These are phyloP conservation scores for Pythium aphanidermatum DNA, from an alignment of 352 stramenopile genomes.

Conservation along the genomic window DNA sequence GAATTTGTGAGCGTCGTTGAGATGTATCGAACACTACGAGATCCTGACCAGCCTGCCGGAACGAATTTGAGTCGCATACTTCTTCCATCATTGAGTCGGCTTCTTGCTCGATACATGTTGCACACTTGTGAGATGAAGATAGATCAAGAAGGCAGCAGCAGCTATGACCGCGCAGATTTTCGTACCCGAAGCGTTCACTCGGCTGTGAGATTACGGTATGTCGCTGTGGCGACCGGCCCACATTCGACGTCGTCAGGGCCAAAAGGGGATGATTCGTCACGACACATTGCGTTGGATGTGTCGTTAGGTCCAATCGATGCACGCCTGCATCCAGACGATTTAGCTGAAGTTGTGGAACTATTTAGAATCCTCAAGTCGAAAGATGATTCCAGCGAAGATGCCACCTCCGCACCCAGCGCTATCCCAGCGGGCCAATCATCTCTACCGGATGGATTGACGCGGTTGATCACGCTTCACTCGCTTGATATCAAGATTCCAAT, in stretches of 20 bases:
- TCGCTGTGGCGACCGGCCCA: not conserved
- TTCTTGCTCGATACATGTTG: constrained; percentile 5
- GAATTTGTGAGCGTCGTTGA: constrained; percentile 7
- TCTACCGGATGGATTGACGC: no score
- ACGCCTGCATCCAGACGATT: not conserved
- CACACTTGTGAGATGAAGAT: constrained; percentile 10
- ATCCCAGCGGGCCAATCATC: no score
- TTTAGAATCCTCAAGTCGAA: not conserved
- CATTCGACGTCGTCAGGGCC: no score
- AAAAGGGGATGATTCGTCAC: not conserved
- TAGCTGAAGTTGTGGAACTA: not conserved
- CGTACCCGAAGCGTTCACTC: constrained; percentile 53
- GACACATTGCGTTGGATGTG: not conserved
- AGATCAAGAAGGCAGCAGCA: not conserved
- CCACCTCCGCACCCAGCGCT: no score
- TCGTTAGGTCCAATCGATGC: not conserved
- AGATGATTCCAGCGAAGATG: not conserved
- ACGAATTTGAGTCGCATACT: constrained; percentile 18
- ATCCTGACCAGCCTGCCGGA: constrained; percentile 11
- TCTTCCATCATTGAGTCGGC: constrained; percentile 4
- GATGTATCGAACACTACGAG: constrained; percentile 8
- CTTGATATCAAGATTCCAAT: no score
- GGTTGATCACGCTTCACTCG: constrained; percentile 13
- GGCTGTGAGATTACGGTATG: constrained; percentile 44
- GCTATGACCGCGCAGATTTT: constrained; percentile 16